A percentile compares a stretch with the other conserved stretches of the same genome.
Evolutionary conservation across 805 yeast genomes (phyloP).

Genomic region (Kluyveromyces aestuarii): DNA sequence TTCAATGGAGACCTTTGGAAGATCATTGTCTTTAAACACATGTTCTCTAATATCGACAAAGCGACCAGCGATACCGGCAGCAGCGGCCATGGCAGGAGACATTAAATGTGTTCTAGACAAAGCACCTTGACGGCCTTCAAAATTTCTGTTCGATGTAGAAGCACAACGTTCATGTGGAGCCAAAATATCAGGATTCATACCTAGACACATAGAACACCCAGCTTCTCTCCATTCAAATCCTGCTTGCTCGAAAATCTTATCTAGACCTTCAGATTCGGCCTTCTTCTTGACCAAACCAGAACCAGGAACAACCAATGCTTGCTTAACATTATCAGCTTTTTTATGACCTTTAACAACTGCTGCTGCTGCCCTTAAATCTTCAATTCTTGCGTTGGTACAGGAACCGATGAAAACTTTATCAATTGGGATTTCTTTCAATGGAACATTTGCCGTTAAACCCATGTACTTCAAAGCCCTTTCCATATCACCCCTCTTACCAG

Average conservation of each 20-base stretch:
- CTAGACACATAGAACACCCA: slow-evolving; percentile 98
- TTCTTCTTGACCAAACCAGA: slow-evolving; percentile 89
- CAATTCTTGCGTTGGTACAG: slow-evolving; percentile 95
- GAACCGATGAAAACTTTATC: slow-evolving; percentile 98
- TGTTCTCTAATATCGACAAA: slow-evolving; percentile 85
- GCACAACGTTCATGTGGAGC: slow-evolving; percentile 97
- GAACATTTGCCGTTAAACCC: slow-evolving; percentile 81
- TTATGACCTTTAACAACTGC: slow-evolving; percentile 83
- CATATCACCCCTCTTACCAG: slow-evolving; percentile 73
- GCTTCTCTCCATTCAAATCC: slow-evolving; percentile 99
- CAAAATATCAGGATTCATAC: slow-evolving; percentile 98
- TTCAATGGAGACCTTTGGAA: slow-evolving; percentile 43
- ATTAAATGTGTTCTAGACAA: slow-evolving; percentile 89
- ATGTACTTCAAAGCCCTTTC: slow-evolving; percentile 86
- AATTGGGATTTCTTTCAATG: slow-evolving; percentile 60
- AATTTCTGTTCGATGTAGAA: slow-evolving; percentile 96
- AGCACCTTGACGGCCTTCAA: slow-evolving; percentile 99
- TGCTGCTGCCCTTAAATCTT: slow-evolving; percentile 94
- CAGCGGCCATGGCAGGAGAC: slow-evolving; percentile 99
- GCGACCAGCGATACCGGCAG: slow-evolving; percentile 89
- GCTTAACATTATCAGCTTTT: slow-evolving; percentile 70
- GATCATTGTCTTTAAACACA: slow-evolving; percentile 50
- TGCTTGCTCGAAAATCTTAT: slow-evolving; percentile 81
- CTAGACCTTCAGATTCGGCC: slow-evolving; percentile 93
- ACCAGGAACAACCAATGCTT: slow-evolving; percentile 93